Conservation (phyloP, 2,329 filamentous ascomycete species). For the Domatiomyces catenatus region DNA sequence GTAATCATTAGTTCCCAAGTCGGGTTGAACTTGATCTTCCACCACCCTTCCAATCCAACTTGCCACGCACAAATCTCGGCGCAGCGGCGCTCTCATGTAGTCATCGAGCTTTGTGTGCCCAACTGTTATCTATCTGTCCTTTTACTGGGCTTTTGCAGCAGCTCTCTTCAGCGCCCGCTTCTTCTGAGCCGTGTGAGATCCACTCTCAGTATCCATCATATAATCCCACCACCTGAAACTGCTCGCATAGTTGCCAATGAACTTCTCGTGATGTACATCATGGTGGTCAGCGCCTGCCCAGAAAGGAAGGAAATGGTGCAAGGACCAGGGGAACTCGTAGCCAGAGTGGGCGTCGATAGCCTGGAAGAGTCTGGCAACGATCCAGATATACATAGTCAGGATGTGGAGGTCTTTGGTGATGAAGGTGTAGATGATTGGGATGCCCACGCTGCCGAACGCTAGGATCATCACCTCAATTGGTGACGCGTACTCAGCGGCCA, state of each 20-base stretch:
- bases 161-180: slow-evolving; percentile 8
- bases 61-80: neutral
- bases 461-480: slow-evolving; percentile 94
- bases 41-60: neutral
- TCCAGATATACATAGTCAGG: slow-evolving; percentile 96
- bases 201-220: slow-evolving; percentile 80
- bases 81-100: neutral
- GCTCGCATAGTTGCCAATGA: slow-evolving; percentile 94
- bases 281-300: slow-evolving; percentile 97
- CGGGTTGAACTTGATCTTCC: too few relatives aligned
- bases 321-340: slow-evolving; percentile 95
- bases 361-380: slow-evolving; percentile 81
- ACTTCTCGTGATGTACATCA: slow-evolving; percentile 93
- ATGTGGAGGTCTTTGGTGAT: slow-evolving; percentile 82
- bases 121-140: neutral
- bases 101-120: neutral
- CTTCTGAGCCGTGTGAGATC: slow-evolving; percentile 22
- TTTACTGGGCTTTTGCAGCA: slow-evolving; percentile 4
- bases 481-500: slow-evolving; percentile 93
- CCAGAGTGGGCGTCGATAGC: slow-evolving; percentile 95
- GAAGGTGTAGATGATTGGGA: slow-evolving; percentile 68
- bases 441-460: slow-evolving; percentile 68
- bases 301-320: slow-evolving; percentile 91
- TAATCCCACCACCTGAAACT: slow-evolving; percentile 99
- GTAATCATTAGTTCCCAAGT: neutral